Evolutionary conservation across 2,329 filamentous ascomycete species (phyloP).

Genomic region (Alternaria panax): DNA sequence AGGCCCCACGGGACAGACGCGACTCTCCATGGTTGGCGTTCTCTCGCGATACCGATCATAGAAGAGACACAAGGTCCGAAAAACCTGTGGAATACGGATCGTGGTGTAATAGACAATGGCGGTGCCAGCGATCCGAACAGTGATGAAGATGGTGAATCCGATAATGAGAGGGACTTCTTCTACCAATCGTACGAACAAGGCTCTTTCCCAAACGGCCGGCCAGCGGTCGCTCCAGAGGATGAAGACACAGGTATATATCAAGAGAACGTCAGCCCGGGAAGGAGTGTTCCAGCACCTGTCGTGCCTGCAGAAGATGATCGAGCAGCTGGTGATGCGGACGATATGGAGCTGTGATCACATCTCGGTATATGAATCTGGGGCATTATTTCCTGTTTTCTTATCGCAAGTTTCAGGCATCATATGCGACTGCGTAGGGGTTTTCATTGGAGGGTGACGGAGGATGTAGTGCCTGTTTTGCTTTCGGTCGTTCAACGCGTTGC

Average conservation of each 20-base stretch:
- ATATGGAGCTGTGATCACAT: neutral
- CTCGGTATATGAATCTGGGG: neutral
- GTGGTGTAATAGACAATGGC: neutral
- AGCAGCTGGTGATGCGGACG: neutral
- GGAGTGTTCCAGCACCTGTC: neutral
- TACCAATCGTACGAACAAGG: neutral
- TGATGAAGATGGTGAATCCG: neutral
- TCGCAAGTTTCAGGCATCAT: too few relatives aligned
- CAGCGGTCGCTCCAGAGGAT: neutral
- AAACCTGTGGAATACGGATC: too few relatives aligned
- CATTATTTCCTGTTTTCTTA: too few relatives aligned
- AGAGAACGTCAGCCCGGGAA: neutral
- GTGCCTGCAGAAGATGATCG: neutral
- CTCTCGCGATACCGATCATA: too few relatives aligned
- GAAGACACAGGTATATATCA: accelerated
- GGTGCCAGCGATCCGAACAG: neutral
- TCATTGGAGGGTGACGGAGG: neutral
- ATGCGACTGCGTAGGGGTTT: neutral
- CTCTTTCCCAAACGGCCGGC: neutral
- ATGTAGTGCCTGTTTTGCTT: neutral
- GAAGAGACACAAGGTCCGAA: too few relatives aligned
- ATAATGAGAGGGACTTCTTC: neutral
- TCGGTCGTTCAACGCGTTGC: neutral
- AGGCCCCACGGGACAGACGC: too few relatives aligned
- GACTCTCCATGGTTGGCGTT: too few relatives aligned